Percentiles rank a stretch among this genome's conserved stretches.
Evolutionary conservation across 805 yeast species (phyloP).

Genomic region (Teunomyces barrocoloradensis): DNA sequence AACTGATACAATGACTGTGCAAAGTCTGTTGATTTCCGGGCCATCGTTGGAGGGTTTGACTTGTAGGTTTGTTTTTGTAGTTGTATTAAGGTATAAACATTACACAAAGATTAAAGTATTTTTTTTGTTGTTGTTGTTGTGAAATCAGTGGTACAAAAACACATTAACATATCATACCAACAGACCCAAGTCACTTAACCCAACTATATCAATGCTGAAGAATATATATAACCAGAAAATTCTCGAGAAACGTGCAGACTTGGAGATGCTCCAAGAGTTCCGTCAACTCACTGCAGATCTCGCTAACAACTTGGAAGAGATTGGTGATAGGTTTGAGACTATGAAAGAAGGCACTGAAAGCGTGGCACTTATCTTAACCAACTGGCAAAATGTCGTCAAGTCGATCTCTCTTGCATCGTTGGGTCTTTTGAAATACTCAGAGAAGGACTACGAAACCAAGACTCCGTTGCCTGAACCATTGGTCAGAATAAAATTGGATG

Average conservation of each 20-base stretch:
- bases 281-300: conserved; percentile 45
- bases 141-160: background rate
- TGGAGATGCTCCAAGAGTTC: conserved; percentile 48
- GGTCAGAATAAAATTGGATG: conserved; percentile 54
- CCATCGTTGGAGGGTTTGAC: conserved; percentile 1
- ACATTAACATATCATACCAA: no score
- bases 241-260: conserved; percentile 49
- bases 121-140: background rate
- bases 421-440: conserved; percentile 45
- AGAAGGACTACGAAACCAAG: conserved; percentile 39
- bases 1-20: conserved; percentile 13
- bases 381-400: conserved; percentile 63
- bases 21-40: conserved; percentile 15
- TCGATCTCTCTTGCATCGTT: conserved; percentile 60
- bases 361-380: conserved; percentile 55
- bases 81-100: background rate
- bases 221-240: conserved; percentile 24
- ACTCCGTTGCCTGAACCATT: conserved; percentile 64
- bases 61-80: background rate
- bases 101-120: background rate
- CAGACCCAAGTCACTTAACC: background rate
- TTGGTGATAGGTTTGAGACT: conserved; percentile 47
- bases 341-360: conserved; percentile 59
- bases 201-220: conserved; percentile 7
- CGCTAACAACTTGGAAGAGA: conserved; percentile 45